Conservation (phyloP, 495 filamentous ascomycete genomes). For the Penicillium paradoxum region DNA sequence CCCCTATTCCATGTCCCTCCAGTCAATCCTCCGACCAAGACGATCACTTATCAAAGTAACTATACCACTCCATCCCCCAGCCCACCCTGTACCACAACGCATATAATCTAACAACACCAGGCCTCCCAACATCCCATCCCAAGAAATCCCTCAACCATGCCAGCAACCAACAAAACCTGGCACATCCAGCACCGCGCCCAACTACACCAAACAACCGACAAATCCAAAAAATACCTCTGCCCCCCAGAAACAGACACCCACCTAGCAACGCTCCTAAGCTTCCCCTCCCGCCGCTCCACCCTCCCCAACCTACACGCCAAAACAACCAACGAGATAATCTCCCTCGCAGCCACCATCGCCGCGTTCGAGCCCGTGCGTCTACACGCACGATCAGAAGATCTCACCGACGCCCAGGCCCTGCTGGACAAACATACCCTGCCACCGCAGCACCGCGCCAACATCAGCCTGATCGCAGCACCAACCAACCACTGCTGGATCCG, state of each 20-base stretch:
- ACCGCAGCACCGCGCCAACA: conserved; percentile 3
- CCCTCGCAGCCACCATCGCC: conserved; percentile 28
- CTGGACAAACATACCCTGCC: conserved; percentile 3
- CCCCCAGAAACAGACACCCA: conserved; percentile 27
- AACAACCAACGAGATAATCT: conserved; percentile 28
- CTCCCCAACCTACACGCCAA: conserved; percentile 17
- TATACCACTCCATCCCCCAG: neutral
- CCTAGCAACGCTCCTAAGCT: conserved; percentile 32
- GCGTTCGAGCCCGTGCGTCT: conserved; percentile 34
- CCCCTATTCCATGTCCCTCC: neutral
- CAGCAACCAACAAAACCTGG: conserved; percentile 13
- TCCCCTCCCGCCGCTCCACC: conserved; percentile 27
- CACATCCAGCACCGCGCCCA: conserved; percentile 6
- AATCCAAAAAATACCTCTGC: conserved; percentile 17
- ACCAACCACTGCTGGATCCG: conserved; percentile 37
- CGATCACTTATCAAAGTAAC: neutral
- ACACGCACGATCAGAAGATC: conserved; percentile 25
- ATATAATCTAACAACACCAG: conserved; percentile 1
- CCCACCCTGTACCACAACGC: neutral
- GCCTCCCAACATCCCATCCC: neutral
- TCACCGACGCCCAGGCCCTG: conserved; percentile 12
- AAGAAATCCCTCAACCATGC: conserved; percentile 1
- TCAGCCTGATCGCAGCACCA: conserved; percentile 17
- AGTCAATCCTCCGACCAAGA: neutral
- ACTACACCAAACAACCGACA: conserved; percentile 1